Conservation (phyloP, 495 filamentous ascomycete species). For the Aspergillus nanangensis region DNA sequence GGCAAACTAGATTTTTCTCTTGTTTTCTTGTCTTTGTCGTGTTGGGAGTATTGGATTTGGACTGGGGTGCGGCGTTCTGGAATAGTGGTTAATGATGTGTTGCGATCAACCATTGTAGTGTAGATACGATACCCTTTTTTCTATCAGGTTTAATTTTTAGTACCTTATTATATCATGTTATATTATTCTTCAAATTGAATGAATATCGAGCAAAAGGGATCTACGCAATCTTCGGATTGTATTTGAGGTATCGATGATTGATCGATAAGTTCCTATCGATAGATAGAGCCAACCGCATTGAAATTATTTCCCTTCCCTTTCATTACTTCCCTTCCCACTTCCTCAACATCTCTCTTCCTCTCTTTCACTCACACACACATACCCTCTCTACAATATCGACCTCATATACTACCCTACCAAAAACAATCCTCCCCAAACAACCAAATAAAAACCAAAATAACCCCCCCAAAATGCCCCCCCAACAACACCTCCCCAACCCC, state of each 20-base stretch:
- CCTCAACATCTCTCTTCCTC: too few relatives aligned
- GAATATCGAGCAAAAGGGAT: too few relatives aligned
- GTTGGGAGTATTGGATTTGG: not conserved
- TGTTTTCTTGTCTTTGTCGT: not conserved
- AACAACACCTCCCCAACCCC: not conserved
- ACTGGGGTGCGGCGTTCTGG: not conserved
- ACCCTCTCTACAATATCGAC: too few relatives aligned
- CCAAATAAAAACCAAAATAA: not conserved
- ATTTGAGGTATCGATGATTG: too few relatives aligned
- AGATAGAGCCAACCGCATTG: too few relatives aligned
- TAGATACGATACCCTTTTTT: not conserved
- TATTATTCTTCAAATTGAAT: too few relatives aligned
- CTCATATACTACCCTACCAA: not conserved
- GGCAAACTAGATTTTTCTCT: slow-evolving; percentile 5
- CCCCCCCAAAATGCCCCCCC: not conserved
- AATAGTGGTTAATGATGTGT: not conserved
- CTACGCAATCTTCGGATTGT: too few relatives aligned
- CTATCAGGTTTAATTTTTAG: not conserved
- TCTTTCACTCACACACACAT: too few relatives aligned
- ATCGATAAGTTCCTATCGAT: too few relatives aligned
- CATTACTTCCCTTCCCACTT: too few relatives aligned
- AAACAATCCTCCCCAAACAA: not conserved
- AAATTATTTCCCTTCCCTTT: too few relatives aligned
- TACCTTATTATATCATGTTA: too few relatives aligned
- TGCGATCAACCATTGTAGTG: not conserved